A percentile compares a stretch with the other conserved stretches of the same genome.
Evolutionary conservation across 768 basidiomycete genomes (phyloP).

Genomic region (Candolleomyces eurysporus): DNA sequence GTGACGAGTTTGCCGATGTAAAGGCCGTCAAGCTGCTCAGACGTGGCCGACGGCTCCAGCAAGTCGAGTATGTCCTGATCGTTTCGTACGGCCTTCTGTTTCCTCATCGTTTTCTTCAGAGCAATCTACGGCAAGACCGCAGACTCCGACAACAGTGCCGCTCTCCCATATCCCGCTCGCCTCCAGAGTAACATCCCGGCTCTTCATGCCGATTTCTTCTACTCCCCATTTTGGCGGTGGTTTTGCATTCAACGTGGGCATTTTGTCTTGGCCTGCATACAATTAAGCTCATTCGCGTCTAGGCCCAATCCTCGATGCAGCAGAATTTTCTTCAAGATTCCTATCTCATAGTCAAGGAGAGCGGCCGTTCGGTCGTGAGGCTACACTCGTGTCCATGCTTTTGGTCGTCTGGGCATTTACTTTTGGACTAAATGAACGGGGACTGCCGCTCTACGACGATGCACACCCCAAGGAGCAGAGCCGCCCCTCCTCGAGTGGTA

Average conservation of each 20-base stretch:
- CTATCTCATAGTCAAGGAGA: slow-evolving; percentile 61
- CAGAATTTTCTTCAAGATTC: slow-evolving; percentile 76
- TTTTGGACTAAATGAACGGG: slow-evolving; percentile 83
- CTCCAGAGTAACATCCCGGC: slow-evolving; percentile 49
- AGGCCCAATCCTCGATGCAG: slow-evolving; percentile 86
- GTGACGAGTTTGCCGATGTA: slow-evolving; percentile 89
- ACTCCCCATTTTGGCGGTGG: slow-evolving; percentile 80
- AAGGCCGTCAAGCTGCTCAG: slow-evolving; percentile 86
- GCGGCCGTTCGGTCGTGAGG: slow-evolving; percentile 65
- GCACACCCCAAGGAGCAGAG: slow-evolving; percentile 18
- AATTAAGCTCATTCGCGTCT: slow-evolving; percentile 4
- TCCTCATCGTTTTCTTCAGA: slow-evolving; percentile 32
- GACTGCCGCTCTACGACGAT: slow-evolving; percentile 43
- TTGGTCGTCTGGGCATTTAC: slow-evolving; percentile 88
- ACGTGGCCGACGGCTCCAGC: slow-evolving; percentile 75
- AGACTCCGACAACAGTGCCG: slow-evolving; percentile 33
- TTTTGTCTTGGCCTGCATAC: slow-evolving; percentile 6
- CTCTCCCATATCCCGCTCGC: slow-evolving; percentile 35
- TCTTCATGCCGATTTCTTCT: slow-evolving; percentile 77
- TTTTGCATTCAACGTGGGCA: slow-evolving; percentile 72
- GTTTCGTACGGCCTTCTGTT: neutral
- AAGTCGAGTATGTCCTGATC: slow-evolving; percentile 66
- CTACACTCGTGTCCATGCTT: slow-evolving; percentile 72
- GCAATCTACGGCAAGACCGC: slow-evolving; percentile 76
- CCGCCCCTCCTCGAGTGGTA: neutral